These are phyloP conservation scores for Botrytis porri DNA, from an alignment of 2,329 filamentous ascomycete species.

Conservation along the genomic window DNA sequence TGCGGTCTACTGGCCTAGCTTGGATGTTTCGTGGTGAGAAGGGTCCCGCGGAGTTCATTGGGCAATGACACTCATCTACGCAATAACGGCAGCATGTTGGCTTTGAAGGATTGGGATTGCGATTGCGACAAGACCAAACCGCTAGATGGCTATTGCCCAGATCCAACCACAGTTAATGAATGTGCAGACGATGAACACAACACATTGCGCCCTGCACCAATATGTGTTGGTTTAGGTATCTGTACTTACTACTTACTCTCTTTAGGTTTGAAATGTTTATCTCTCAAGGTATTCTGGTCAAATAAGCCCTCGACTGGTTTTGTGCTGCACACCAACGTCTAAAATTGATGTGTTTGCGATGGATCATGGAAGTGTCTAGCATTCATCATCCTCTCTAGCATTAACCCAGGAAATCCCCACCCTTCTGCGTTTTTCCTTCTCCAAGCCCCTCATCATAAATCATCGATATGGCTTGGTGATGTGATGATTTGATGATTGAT, in stretches of 20 bases:
- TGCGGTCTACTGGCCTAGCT: slow-evolving; percentile 28
- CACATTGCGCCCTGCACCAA: slow-evolving; percentile 9
- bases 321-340: slow-evolving; percentile 1
- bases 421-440: slow-evolving; percentile 1
- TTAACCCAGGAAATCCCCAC: neutral
- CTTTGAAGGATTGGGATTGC: slow-evolving; percentile 1
- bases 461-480: neutral
- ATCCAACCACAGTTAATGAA: neutral
- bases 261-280: slow-evolving; percentile 6
- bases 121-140: neutral
- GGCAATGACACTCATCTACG: slow-evolving; percentile 29
- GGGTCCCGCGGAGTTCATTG: slow-evolving; percentile 27
- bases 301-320: neutral
- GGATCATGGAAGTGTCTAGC: neutral
- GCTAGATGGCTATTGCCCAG: neutral
- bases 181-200: slow-evolving; percentile 1
- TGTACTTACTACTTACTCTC: neutral
- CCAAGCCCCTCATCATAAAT: slow-evolving; percentile 6
- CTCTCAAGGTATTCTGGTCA: neutral
- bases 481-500: neutral
- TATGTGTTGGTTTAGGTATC: neutral
- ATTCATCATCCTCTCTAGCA: neutral
- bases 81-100: neutral
- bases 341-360: slow-evolving; percentile 5
- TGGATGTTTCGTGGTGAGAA: slow-evolving; percentile 27